Evolutionary conservation across 2,329 filamentous ascomycete species (phyloP), one percentile per base, ranked within the genome.

Genomic region (Penicillium aurantiogriseum): DNA sequence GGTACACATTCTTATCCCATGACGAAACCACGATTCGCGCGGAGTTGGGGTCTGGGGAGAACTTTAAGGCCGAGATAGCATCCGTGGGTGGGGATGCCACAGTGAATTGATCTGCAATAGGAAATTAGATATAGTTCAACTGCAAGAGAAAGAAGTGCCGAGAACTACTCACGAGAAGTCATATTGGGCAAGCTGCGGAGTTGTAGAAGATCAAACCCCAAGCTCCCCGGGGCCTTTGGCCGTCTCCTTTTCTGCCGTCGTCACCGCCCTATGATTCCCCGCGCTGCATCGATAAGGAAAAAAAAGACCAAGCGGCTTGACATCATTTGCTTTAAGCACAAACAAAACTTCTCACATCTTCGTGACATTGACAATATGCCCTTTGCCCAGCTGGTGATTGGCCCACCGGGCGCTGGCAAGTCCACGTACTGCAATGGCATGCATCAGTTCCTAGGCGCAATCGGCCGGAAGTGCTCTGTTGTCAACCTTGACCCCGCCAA

Each of bases 371-470:
- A 49, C 54, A 55, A 35, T 7, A 84, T 84, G 81, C 82, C 82
- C 6, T 85, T 85, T 58, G 81, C 80, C n/a, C 90, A 96, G 78
- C 86, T 97, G 43, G 87, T 96, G 38, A 87, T 96, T 68, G 94
- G 94, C n/a, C 93, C 92, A 65, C 94, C 94, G 7, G 94, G 94
- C 69, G 87, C 92, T 31, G 94, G 94, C 60, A 99, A 99, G 79
- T 97, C 92, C 63, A 99, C 94, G 8, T 97, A 96, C 74, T 97
- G 93, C 81, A 91, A 97, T 86, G 94, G 94, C 72, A 96, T 99
- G 90, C 91, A 97, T 71, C 94, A 99, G 78, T 99, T 99, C 79
- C 89, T 97, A 83, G 88, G 88, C 64, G 93, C 94, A 62, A 96
- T 99, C 72, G 92, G 92, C 59, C 89, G 94, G 56, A 92, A 95